A percentile compares a stretch with the other conserved stretches of the same genome.
These are phyloP conservation scores for Chimonanthus praecox DNA, from an alignment of 164 flowering plant species.

Conservation along the genomic window DNA sequence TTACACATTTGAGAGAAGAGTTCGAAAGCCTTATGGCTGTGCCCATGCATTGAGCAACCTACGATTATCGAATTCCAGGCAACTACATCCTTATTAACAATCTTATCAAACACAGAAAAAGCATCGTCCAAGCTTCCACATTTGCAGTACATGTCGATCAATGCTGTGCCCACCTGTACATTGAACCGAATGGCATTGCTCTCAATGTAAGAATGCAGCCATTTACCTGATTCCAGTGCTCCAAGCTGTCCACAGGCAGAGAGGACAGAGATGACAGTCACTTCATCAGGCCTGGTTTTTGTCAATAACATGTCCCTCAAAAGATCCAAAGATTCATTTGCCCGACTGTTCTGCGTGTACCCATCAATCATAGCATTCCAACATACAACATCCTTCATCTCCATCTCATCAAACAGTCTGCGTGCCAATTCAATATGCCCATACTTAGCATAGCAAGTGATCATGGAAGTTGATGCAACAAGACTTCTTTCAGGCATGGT, in stretches of 20 bases:
- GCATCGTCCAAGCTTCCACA: constrained; percentile 86
- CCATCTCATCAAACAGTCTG: constrained; percentile 49
- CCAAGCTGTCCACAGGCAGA: constrained; percentile 67
- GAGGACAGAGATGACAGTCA: constrained; percentile 49
- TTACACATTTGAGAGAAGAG: constrained; percentile 44
- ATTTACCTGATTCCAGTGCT: constrained; percentile 57
- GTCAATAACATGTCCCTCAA: constrained; percentile 42
- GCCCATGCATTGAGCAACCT: constrained; percentile 74
- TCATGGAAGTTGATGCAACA: constrained; percentile 63
- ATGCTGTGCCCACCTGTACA: constrained; percentile 54
- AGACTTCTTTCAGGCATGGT: constrained; percentile 53
- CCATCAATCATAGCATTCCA: constrained; percentile 92
- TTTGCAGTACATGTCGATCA: constrained; percentile 76
- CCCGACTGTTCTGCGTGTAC: constrained; percentile 52
- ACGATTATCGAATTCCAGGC: constrained; percentile 79
- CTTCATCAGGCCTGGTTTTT: constrained; percentile 44
- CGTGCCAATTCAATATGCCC: constrained; percentile 55
- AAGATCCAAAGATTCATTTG: constrained; percentile 42
- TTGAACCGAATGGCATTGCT: constrained; percentile 28
- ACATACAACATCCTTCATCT: constrained; percentile 58
- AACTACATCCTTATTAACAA: constrained; percentile 49
- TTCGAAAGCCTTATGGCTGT: constrained; percentile 42
- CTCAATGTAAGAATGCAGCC: constrained; percentile 64
- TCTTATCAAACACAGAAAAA: constrained; percentile 44
- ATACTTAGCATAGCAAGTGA: constrained; percentile 54